Conservation (phyloP, 129 eudicot species). For the Centaurea solstitialis region DNA sequence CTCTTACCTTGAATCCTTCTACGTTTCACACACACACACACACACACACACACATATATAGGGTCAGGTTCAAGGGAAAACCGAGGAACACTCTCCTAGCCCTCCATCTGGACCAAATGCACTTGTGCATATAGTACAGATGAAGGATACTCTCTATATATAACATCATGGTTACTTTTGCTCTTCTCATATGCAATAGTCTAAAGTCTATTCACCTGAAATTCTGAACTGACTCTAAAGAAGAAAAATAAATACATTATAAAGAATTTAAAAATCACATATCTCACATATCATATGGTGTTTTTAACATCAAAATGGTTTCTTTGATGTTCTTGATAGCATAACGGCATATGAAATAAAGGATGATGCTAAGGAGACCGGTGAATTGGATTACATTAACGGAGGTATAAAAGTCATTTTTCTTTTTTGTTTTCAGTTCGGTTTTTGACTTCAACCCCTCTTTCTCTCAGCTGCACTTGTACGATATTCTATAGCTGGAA, state of each 20-base stretch:
- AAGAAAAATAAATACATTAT: not conserved
- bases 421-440: not conserved
- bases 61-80: no score
- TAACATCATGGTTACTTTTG: not conserved
- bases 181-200: not conserved
- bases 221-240: not conserved
- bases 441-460: not conserved
- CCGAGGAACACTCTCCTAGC: no score
- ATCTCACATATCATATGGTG: not conserved
- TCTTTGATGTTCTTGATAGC: conserved; percentile 35
- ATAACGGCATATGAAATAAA: conserved; percentile 78
- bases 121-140: no score
- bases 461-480: conserved; percentile 71
- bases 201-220: not conserved
- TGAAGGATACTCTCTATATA: no score
- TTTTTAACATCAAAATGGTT: not conserved
- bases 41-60: no score
- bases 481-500: conserved; percentile 87
- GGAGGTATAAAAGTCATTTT: conserved; percentile 53
- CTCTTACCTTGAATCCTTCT: not conserved
- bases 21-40: not conserved
- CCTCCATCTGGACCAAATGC: no score
- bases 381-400: conserved; percentile 92
- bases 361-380: conserved; percentile 66
- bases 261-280: not conserved